Percentiles rank a stretch among this genome's conserved stretches.
Evolutionary conservation across 179 eudicot species (phyloP).

Genomic region (Vitellaria paradoxa): DNA sequence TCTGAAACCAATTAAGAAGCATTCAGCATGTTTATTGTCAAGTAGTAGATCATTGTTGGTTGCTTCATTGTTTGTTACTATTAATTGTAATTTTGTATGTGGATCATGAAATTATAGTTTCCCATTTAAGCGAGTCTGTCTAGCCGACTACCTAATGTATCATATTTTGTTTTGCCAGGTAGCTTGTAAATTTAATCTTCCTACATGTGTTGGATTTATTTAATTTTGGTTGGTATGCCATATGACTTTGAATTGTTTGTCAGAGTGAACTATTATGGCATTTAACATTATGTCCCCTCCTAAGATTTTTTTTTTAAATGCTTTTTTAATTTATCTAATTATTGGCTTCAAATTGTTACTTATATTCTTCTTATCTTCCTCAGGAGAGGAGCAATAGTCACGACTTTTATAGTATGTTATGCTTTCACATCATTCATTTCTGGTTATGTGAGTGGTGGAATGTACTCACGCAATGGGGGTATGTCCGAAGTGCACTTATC

Average conservation of each 20-base stretch:
- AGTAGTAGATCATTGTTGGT: constrained; percentile 4
- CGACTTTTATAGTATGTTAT: constrained; percentile 90
- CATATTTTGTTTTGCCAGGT: not conserved
- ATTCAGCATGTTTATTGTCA: not conserved
- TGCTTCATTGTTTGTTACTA: not conserved
- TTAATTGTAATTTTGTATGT: not conserved
- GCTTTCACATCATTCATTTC: constrained; percentile 88
- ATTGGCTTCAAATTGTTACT: constrained; percentile 16
- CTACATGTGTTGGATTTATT: too few relatives aligned
- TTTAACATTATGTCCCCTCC: not conserved
- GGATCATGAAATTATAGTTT: not conserved
- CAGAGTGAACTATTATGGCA: too few relatives aligned
- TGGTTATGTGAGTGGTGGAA: constrained; percentile 95
- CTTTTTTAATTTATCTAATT: not conserved
- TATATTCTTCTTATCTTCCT: constrained; percentile 19
- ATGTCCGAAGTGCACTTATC: constrained; percentile 21
- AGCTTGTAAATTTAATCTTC: not conserved
- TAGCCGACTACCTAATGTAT: too few relatives aligned
- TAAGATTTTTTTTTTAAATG: not conserved
- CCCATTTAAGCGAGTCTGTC: not conserved
- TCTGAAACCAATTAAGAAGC: not conserved
- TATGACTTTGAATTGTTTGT: constrained; percentile 8
- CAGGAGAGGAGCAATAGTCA: constrained; percentile 94
- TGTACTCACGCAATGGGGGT: constrained; percentile 93
- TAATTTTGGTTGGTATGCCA: not conserved